phyloP scores from a whole-genome alignment of 192 early-diverging fungal genomes.

The Mortierella claussenii region DNA sequence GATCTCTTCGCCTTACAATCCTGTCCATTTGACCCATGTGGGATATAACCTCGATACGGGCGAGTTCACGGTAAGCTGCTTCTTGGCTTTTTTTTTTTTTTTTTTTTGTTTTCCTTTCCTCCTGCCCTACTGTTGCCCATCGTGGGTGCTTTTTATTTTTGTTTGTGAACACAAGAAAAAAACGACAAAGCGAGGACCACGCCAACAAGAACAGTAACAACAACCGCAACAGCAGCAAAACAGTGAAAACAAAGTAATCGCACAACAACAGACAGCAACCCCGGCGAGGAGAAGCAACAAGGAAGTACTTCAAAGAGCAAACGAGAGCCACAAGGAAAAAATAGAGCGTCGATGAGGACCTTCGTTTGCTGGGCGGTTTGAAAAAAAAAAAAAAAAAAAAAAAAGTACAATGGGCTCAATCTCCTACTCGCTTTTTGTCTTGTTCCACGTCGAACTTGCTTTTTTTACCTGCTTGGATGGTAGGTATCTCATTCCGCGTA shows the following conservation, averaged over 20 bases:
- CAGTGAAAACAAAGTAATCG: not conserved
- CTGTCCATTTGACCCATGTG: slow-evolving; percentile 97
- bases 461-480: too few relatives aligned
- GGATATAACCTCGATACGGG: slow-evolving; percentile 97
- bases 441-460: slow-evolving; percentile 1
- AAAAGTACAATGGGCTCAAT: slow-evolving; percentile 9
- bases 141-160: slow-evolving; percentile 4
- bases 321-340: not conserved
- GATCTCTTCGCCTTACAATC: slow-evolving; percentile 95
- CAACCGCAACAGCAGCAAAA: not conserved
- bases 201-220: not conserved
- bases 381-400: slow-evolving; percentile 4
- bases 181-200: not conserved
- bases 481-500: too few relatives aligned
- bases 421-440: not conserved
- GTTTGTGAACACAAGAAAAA: slow-evolving; percentile 21
- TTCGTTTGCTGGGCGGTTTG: too few relatives aligned
- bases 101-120: slow-evolving; percentile 21
- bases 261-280: slow-evolving; percentile 1
- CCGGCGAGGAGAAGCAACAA: not conserved
- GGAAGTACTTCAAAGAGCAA: not conserved
- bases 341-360: too few relatives aligned
- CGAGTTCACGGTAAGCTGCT: slow-evolving; percentile 82
- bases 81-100: slow-evolving; percentile 10
- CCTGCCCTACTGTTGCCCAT: not conserved